Conservation (phyloP, 371 early-diverging fungal species). For the Mortierella sp. region DNA sequence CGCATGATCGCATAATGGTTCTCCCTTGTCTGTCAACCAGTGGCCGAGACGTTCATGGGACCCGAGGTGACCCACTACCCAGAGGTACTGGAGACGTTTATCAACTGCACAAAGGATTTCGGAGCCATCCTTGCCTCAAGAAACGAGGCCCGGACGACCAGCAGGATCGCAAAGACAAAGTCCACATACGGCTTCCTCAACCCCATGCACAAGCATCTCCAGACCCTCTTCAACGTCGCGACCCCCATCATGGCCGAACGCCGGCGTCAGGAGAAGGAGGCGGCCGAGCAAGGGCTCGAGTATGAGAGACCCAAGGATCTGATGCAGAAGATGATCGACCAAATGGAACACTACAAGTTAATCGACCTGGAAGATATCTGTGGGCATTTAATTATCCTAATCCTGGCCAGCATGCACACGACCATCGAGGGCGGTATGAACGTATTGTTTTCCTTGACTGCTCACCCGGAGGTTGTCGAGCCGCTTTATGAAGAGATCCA, state of each 20-base stretch:
- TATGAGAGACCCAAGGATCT: conserved; percentile 6
- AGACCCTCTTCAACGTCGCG: conserved; percentile 4
- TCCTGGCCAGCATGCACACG: conserved; percentile 58
- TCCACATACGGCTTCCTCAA: conserved; percentile 2
- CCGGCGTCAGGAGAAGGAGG: not conserved
- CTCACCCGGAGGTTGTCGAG: conserved; percentile 52
- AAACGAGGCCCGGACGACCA: not conserved
- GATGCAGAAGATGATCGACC: conserved; percentile 13
- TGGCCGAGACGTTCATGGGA: conserved; percentile 22
- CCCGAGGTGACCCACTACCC: conserved; percentile 9
- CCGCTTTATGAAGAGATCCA: conserved; percentile 58
- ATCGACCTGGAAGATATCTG: conserved; percentile 20
- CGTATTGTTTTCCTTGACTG: conserved; percentile 56
- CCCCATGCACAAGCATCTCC: conserved; percentile 11
- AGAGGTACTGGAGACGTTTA: conserved; percentile 8
- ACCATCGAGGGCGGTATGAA: conserved; percentile 31
- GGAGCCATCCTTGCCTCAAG: not conserved
- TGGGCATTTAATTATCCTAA: conserved; percentile 29
- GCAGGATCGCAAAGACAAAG: not conserved
- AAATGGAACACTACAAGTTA: not conserved
- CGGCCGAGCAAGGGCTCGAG: conserved; percentile 4
- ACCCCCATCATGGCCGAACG: conserved; percentile 9
- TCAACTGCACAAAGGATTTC: conserved; percentile 15
- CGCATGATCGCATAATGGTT: not conserved
- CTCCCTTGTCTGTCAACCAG: not conserved